A percentile compares a stretch with the other conserved stretches of the same genome.
Conservation (phyloP, 768 basidiomycete genomes). For the Lepiota subincarnata region DNA sequence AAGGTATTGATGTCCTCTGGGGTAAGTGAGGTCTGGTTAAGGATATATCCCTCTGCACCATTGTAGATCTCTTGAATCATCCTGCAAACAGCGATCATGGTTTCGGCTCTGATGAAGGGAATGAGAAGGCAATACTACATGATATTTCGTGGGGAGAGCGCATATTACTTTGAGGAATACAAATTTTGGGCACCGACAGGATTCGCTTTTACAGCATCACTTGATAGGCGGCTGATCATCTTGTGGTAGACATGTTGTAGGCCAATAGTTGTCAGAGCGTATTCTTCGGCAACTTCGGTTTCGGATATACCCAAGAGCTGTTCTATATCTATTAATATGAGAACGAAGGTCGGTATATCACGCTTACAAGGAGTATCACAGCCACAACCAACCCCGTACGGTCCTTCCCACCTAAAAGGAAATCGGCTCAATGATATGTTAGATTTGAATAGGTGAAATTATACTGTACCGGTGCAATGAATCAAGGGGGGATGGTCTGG, state of each 20-base stretch:
- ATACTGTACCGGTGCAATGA: slow-evolving; percentile 37
- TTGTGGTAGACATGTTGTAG: slow-evolving; percentile 28
- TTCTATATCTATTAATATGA: neutral
- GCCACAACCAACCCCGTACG: slow-evolving; percentile 37
- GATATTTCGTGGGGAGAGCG: neutral
- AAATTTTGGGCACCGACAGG: slow-evolving; percentile 31
- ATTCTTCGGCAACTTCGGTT: slow-evolving; percentile 36
- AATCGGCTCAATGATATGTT: neutral
- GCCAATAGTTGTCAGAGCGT: slow-evolving; percentile 34
- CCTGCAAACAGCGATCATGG: slow-evolving; percentile 28
- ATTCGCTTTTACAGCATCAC: slow-evolving; percentile 28
- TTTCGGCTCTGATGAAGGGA: slow-evolving; percentile 26
- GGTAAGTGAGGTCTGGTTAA: slow-evolving; percentile 23
- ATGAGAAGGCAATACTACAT: neutral
- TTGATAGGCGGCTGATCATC: slow-evolving; percentile 27
- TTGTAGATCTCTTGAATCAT: slow-evolving; percentile 33
- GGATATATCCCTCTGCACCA: slow-evolving; percentile 32
- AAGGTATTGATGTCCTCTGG: neutral
- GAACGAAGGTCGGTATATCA: neutral
- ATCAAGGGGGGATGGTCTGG: slow-evolving; percentile 36
- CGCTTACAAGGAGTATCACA: slow-evolving; percentile 28
- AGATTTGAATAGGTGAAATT: neutral
- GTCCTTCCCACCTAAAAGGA: slow-evolving; percentile 37
- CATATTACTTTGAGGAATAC: slow-evolving; percentile 27
- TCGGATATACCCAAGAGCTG: slow-evolving; percentile 38